Conservation (phyloP, 2,329 filamentous ascomycete species). For the Ilyonectria mors-panacis region DNA sequence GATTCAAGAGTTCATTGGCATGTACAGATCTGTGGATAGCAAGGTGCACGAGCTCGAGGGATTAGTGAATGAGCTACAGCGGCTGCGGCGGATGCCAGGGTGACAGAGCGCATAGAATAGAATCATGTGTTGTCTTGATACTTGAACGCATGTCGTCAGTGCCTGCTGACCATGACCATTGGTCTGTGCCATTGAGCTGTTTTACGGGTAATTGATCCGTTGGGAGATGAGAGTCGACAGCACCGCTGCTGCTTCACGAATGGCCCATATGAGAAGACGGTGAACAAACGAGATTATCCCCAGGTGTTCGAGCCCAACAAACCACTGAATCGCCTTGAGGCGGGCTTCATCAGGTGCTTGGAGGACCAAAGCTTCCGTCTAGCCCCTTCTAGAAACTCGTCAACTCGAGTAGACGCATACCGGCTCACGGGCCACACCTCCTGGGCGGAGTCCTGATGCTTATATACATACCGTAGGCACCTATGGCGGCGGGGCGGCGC, state of each 20-base stretch:
- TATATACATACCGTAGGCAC: slow-evolving; percentile 29
- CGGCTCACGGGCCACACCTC: slow-evolving; percentile 11
- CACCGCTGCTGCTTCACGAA: background rate
- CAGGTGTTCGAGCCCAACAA: background rate
- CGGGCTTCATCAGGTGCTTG: background rate
- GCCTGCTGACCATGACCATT: background rate
- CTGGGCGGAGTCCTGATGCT: background rate
- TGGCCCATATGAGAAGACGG: slow-evolving; percentile 4
- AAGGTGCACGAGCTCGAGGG: slow-evolving; percentile 57
- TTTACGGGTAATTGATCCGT: background rate
- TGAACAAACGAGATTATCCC: background rate
- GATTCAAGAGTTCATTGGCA: slow-evolving; percentile 68
- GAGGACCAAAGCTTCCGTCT: background rate
- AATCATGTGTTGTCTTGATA: slow-evolving; percentile 9
- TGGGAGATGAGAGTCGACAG: background rate
- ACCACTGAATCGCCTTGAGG: background rate
- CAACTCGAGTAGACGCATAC: slow-evolving; percentile 26
- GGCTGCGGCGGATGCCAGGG: slow-evolving; percentile 36
- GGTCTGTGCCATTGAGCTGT: background rate
- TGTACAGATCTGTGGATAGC: slow-evolving; percentile 66
- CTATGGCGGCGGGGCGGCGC: slow-evolving; percentile 20
- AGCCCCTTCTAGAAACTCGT: background rate
- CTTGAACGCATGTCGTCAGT: slow-evolving; percentile 25
- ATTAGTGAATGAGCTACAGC: slow-evolving; percentile 56
- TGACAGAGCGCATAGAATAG: slow-evolving; percentile 6